These are phyloP conservation scores for Poronia punctata DNA, from an alignment of 495 filamentous ascomycete species.

Conservation along the genomic window DNA sequence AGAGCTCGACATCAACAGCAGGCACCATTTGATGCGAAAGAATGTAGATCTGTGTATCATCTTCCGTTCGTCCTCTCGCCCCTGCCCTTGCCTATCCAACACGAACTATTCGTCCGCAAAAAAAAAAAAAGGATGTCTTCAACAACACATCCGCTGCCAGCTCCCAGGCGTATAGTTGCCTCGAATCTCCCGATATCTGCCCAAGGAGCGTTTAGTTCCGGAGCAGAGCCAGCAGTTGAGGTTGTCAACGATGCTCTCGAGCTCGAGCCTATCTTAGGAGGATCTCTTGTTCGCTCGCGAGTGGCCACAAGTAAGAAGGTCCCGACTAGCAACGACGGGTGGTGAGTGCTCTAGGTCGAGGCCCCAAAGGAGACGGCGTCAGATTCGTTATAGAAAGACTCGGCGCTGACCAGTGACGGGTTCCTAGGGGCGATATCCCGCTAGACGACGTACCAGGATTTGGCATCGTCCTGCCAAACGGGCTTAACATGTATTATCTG, in stretches of 20 bases:
- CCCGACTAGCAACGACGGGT: conserved; percentile 19
- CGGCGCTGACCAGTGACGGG: background rate
- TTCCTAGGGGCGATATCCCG: conserved; percentile 1
- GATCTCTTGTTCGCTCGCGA: conserved; percentile 15
- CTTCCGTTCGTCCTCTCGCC: too few relatives aligned
- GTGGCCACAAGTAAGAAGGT: conserved; percentile 18
- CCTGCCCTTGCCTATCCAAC: too few relatives aligned
- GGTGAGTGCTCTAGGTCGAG: conserved; percentile 13
- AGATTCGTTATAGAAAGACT: background rate
- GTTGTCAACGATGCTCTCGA: conserved; percentile 18
- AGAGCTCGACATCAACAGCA: too few relatives aligned
- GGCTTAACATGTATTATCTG: conserved; percentile 22
- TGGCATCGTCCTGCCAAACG: conserved; percentile 19
- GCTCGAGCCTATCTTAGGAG: conserved; percentile 14
- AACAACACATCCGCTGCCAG: conserved; percentile 3
- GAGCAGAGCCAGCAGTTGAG: conserved; percentile 15
- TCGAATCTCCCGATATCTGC: conserved; percentile 15
- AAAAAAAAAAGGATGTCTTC: conserved; percentile 12
- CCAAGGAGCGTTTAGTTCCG: conserved; percentile 5
- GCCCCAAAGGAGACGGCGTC: too few relatives aligned
- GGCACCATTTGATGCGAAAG: too few relatives aligned
- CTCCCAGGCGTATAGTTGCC: conserved; percentile 19
- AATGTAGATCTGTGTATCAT: too few relatives aligned
- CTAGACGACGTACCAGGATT: conserved; percentile 16
- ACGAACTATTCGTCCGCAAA: background rate